Percentiles rank a stretch among this genome's conserved stretches.
Evolutionary conservation across 202 grass and related monocot genomes (phyloP).

Genomic region (Zoysia matrella): DNA sequence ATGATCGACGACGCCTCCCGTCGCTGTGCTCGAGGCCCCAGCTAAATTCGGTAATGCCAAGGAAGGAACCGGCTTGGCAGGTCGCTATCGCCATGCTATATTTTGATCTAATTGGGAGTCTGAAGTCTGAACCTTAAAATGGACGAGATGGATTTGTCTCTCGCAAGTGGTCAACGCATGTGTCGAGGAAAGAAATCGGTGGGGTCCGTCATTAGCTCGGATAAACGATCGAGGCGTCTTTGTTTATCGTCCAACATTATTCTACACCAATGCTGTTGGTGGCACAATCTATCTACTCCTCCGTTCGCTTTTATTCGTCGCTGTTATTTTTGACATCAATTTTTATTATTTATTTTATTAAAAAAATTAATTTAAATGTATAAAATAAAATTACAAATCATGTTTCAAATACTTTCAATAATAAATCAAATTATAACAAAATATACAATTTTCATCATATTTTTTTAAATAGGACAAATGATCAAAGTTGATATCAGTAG

Average conservation of each 20-base stretch:
- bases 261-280: not conserved
- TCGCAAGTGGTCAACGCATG: conserved; percentile 14
- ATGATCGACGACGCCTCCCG: not conserved
- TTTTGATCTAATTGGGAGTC: not conserved
- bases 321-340: too few relatives aligned
- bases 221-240: not conserved
- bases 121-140: not conserved
- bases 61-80: not conserved
- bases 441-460: too few relatives aligned
- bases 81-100: conserved; percentile 1
- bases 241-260: not conserved
- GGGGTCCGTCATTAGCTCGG: not conserved
- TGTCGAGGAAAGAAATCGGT: not conserved
- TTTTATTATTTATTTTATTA: too few relatives aligned
- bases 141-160: not conserved
- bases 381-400: too few relatives aligned
- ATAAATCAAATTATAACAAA: too few relatives aligned
- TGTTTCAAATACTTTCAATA: too few relatives aligned
- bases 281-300: too few relatives aligned
- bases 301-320: too few relatives aligned
- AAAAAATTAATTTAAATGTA: too few relatives aligned
- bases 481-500: too few relatives aligned
- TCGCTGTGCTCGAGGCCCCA: conserved; percentile 15
- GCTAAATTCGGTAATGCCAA: not conserved
- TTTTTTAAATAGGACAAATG: too few relatives aligned